phyloP scores from a whole-genome alignment of 345 rosid species.

The Iberis pinnata region DNA sequence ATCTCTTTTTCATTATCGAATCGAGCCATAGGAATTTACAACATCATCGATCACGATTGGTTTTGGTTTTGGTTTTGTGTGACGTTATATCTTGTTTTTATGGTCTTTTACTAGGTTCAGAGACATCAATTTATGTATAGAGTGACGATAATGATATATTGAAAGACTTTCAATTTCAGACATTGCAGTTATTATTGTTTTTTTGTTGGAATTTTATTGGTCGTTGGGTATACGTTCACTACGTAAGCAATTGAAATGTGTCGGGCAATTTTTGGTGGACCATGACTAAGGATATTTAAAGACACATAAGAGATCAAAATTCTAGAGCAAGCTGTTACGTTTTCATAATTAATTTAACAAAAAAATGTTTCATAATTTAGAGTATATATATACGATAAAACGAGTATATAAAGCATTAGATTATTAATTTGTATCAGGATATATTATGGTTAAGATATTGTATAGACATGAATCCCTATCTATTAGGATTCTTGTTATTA shows the following conservation, averaged over 20 bases:
- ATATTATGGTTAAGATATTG: too few species aligned
- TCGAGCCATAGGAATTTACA: conserved; percentile 13
- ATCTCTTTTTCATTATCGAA: conserved; percentile 18
- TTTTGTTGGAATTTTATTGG: not conserved
- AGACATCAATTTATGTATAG: conserved; percentile 21
- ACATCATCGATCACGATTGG: conserved; percentile 12
- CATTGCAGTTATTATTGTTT: not conserved
- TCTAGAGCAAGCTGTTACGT: not conserved
- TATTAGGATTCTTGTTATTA: too few species aligned
- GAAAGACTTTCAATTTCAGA: conserved; percentile 6
- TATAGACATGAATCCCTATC: too few species aligned
- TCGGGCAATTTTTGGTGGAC: conserved; percentile 17
- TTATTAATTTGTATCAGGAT: too few species aligned
- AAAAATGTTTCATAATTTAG: too few species aligned
- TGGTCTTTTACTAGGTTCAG: too few species aligned
- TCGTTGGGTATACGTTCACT: conserved; percentile 7
- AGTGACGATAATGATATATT: conserved; percentile 21
- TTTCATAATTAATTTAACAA: too few species aligned
- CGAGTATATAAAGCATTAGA: too few species aligned
- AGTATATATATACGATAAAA: too few species aligned
- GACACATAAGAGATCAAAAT: not conserved
- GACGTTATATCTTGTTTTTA: conserved; percentile 17
- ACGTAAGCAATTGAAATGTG: conserved; percentile 22
- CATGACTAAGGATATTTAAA: not conserved
- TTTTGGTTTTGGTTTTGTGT: conserved; percentile 19